Evolutionary conservation across 1,284 basidiomycete species (phyloP).

Genomic region (Hemileia vastatrix): DNA sequence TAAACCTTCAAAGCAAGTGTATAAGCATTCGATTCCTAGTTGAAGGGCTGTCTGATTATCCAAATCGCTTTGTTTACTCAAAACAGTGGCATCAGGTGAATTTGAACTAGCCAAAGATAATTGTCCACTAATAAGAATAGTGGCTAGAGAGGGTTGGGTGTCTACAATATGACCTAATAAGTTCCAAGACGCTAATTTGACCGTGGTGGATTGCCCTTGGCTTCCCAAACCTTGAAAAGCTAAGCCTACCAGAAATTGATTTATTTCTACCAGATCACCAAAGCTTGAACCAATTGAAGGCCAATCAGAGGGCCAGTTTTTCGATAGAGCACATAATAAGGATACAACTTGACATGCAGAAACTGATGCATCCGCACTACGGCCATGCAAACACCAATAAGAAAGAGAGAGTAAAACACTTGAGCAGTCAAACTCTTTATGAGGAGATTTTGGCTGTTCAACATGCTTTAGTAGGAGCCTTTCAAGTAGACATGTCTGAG

Average conservation of each 20-base stretch:
- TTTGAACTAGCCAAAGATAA: neutral
- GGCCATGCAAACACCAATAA: constrained; percentile 20
- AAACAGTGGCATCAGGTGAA: neutral
- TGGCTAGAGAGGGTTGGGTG: constrained; percentile 16
- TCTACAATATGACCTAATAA: constrained; percentile 15
- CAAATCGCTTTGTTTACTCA: too few relatives aligned
- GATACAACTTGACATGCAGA: constrained; percentile 15
- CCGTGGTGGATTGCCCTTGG: neutral
- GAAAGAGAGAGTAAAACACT: constrained; percentile 14
- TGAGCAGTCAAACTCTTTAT: constrained; percentile 1
- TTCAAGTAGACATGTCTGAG: constrained; percentile 11
- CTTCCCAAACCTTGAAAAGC: constrained; percentile 10
- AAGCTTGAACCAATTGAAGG: constrained; percentile 17
- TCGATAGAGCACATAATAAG: constrained; percentile 16
- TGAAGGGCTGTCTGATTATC: constrained; percentile 13
- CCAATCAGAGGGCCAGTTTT: constrained; percentile 23
- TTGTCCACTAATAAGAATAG: constrained; percentile 17
- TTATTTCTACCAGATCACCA: constrained; percentile 16
- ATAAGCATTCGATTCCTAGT: constrained; percentile 12
- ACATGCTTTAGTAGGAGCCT: constrained; percentile 9
- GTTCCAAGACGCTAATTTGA: constrained; percentile 17
- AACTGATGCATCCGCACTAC: neutral
- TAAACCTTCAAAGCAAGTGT: constrained; percentile 17
- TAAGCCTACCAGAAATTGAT: constrained; percentile 8
- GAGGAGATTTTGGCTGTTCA: too few relatives aligned